Conservation (phyloP, 176 grass and related monocot species). For the Rhipidocladum racemiflorum region DNA sequence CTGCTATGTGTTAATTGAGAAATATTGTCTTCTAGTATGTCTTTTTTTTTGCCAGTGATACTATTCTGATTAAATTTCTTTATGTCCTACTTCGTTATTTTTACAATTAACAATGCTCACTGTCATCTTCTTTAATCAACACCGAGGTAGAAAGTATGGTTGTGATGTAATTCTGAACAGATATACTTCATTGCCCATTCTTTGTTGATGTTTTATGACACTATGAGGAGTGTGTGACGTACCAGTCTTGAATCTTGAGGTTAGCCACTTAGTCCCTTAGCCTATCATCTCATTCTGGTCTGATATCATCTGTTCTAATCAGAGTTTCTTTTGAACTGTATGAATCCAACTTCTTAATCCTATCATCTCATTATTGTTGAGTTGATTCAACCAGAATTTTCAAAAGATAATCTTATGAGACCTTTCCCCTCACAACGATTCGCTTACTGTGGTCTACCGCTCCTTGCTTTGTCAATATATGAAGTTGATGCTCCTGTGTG, state of each 20-base stretch:
- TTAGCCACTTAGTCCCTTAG: background rate
- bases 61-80: background rate
- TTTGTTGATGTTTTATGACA: background rate
- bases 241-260: background rate
- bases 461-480: conserved; percentile 1
- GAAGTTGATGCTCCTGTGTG: background rate
- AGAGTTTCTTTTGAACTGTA: background rate
- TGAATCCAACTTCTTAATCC: background rate
- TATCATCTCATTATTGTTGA: background rate
- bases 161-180: background rate
- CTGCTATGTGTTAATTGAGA: background rate
- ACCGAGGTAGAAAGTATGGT: background rate
- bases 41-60: background rate
- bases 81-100: background rate
- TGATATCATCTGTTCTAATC: background rate
- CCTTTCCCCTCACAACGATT: background rate
- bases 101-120: background rate
- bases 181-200: background rate
- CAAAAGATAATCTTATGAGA: background rate
- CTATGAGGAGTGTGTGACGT: background rate
- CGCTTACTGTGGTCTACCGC: background rate
- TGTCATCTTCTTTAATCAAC: background rate
- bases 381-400: background rate
- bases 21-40: background rate
- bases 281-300: background rate